Conservation (phyloP, 108 stramenopile genomes). For the Mayamaea pseudoterrestris region DNA sequence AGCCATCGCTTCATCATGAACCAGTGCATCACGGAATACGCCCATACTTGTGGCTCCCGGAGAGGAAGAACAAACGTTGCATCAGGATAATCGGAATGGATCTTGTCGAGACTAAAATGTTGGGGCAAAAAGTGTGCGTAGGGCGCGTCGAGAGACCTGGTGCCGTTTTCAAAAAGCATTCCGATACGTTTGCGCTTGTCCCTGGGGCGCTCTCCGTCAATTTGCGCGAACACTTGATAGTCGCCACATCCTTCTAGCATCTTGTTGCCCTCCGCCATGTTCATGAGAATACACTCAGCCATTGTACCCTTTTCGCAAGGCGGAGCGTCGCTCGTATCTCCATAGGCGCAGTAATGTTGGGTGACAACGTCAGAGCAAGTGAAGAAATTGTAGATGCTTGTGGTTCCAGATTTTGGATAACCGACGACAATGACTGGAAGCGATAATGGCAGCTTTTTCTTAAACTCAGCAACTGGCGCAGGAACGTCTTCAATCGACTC, state of each 20-base stretch:
- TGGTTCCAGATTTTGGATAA: slow-evolving; percentile 18
- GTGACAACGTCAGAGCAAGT: slow-evolving; percentile 10
- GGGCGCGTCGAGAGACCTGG: too few species aligned
- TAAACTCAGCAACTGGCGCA: too few species aligned
- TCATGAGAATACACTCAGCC: too few species aligned
- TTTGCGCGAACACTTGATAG: slow-evolving; percentile 14
- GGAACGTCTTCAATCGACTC: too few species aligned
- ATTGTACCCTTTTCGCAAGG: not conserved
- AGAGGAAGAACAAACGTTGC: slow-evolving; percentile 19
- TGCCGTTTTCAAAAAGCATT: too few species aligned
- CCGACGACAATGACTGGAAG: slow-evolving; percentile 21
- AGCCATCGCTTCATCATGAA: slow-evolving; percentile 17
- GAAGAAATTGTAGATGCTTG: slow-evolving; percentile 18
- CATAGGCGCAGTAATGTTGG: slow-evolving; percentile 21
- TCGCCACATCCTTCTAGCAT: slow-evolving; percentile 4
- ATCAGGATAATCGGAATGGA: slow-evolving; percentile 14
- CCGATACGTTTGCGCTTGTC: too few species aligned
- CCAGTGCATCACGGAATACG: slow-evolving; percentile 16
- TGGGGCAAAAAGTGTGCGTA: slow-evolving; percentile 22
- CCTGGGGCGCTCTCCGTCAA: slow-evolving; percentile 15
- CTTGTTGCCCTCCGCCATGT: not conserved
- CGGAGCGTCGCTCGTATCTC: slow-evolving; percentile 10
- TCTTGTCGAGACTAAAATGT: slow-evolving; percentile 11
- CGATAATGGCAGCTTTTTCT: too few species aligned
- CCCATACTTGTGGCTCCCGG: slow-evolving; percentile 8